phyloP scores from a whole-genome alignment of 2,329 filamentous ascomycete species.

The Botrytis galanthina region DNA sequence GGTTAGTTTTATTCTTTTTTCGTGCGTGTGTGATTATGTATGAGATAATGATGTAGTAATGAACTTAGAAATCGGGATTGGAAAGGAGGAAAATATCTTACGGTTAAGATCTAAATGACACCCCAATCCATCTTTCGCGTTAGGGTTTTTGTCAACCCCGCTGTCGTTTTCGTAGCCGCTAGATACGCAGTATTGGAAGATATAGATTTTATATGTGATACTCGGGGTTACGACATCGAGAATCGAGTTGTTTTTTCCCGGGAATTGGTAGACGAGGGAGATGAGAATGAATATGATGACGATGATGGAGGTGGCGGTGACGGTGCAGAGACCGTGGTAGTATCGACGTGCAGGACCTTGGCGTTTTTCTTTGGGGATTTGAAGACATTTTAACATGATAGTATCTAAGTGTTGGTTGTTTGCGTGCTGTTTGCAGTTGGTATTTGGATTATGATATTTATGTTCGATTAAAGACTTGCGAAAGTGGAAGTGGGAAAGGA shows the following conservation, averaged over 20 bases:
- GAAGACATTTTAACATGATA: neutral
- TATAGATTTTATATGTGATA: neutral
- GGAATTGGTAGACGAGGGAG: neutral
- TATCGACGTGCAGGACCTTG: neutral
- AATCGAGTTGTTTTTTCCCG: neutral
- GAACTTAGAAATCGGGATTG: no score
- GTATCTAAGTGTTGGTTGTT: neutral
- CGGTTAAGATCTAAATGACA: slow-evolving; percentile 6
- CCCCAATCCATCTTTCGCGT: neutral
- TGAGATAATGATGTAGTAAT: no score
- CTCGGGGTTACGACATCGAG: neutral
- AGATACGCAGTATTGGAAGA: neutral
- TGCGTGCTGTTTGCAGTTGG: neutral
- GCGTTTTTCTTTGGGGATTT: neutral
- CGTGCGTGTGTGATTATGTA: accelerated
- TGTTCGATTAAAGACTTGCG: neutral
- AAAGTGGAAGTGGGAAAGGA: no score
- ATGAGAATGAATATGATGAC: neutral
- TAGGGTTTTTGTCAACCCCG: neutral
- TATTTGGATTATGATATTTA: neutral
- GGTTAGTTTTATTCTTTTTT: neutral
- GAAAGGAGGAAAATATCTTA: neutral
- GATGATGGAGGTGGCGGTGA: neutral
- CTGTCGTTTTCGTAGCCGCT: neutral
- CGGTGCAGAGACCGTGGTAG: neutral